A percentile compares a stretch with the other conserved stretches of the same genome.
Conservation (phyloP, 768 basidiomycete species). For the Terana coerulea region DNA sequence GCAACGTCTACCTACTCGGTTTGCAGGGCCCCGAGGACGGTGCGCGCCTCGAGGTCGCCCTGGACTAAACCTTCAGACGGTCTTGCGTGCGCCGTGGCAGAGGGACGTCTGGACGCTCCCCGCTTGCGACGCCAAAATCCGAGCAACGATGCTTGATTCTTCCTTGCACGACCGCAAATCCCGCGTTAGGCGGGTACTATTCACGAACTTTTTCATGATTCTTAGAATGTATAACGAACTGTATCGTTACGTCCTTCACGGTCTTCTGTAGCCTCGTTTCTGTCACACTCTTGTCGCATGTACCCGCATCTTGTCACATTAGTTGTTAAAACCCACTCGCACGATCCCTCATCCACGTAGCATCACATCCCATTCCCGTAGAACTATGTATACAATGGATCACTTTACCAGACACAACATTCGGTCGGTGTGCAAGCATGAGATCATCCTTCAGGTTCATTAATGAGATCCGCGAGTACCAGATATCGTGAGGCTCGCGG, state of each 20-base stretch:
- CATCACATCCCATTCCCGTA: not conserved
- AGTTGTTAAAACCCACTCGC: not conserved
- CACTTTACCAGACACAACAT: not conserved
- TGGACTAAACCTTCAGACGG: constrained; percentile 12
- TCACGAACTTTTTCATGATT: not conserved
- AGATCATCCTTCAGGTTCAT: not conserved
- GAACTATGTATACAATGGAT: not conserved
- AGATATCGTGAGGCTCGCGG: not conserved
- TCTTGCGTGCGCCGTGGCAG: constrained; percentile 5
- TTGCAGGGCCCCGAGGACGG: constrained; percentile 14
- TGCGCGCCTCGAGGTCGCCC: constrained; percentile 23
- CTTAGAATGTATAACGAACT: constrained; percentile 1
- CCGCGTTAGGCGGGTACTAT: not conserved
- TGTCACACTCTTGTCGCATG: not conserved
- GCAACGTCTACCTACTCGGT: constrained; percentile 6
- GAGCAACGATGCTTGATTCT: not conserved
- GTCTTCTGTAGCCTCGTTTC: not conserved
- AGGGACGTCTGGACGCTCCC: constrained; percentile 1
- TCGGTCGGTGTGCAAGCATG: too few relatives aligned
- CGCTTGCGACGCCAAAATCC: not conserved
- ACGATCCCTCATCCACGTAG: not conserved
- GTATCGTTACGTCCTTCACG: constrained; percentile 2
- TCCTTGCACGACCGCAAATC: not conserved
- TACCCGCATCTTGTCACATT: not conserved
- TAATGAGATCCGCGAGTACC: not conserved